A percentile compares a stretch with the other conserved stretches of the same genome.
Conservation (phyloP, 2,329 filamentous ascomycete genomes). For the Botrytis fragariae region DNA sequence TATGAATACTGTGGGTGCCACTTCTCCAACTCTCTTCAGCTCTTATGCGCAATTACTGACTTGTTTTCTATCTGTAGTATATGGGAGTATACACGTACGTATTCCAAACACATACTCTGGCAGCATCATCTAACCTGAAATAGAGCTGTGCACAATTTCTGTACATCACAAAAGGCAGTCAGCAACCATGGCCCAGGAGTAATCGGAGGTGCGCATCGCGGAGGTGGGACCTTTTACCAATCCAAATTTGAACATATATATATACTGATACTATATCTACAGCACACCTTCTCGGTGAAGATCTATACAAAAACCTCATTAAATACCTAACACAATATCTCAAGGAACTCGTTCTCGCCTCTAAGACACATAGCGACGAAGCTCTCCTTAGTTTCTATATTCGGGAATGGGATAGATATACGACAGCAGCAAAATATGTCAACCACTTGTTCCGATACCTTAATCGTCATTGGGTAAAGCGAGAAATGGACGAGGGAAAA, state of each 20-base stretch:
- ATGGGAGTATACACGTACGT: slow-evolving; percentile 92
- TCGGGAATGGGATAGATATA: slow-evolving; percentile 94
- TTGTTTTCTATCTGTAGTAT: slow-evolving; percentile 53
- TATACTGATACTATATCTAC: slow-evolving; percentile 23
- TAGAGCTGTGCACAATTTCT: slow-evolving; percentile 96
- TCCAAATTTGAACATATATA: slow-evolving; percentile 20
- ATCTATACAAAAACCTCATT: slow-evolving; percentile 89
- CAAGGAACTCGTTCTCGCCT: slow-evolving; percentile 63
- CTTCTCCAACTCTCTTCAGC: background rate
- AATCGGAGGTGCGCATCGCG: slow-evolving; percentile 61
- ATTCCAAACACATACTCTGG: slow-evolving; percentile 16
- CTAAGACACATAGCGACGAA: slow-evolving; percentile 81
- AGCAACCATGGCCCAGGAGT: slow-evolving; percentile 48
- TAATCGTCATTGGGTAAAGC: slow-evolving; percentile 98
- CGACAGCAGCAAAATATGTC: slow-evolving; percentile 92
- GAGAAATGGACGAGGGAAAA: slow-evolving; percentile 98
- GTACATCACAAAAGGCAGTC: slow-evolving; percentile 93
- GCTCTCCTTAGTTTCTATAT: slow-evolving; percentile 91
- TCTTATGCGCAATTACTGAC: slow-evolving; percentile 18
- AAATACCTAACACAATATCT: slow-evolving; percentile 81
- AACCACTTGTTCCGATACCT: slow-evolving; percentile 96
- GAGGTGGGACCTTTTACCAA: slow-evolving; percentile 52
- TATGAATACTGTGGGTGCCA: slow-evolving; percentile 69
- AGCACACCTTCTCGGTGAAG: slow-evolving; percentile 94
- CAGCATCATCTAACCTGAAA: slow-evolving; percentile 40